Evolutionary conservation across 2,329 filamentous ascomycete genomes (phyloP), one percentile per base, ranked within the genome.

Genomic region (Penicillium glabrum): DNA sequence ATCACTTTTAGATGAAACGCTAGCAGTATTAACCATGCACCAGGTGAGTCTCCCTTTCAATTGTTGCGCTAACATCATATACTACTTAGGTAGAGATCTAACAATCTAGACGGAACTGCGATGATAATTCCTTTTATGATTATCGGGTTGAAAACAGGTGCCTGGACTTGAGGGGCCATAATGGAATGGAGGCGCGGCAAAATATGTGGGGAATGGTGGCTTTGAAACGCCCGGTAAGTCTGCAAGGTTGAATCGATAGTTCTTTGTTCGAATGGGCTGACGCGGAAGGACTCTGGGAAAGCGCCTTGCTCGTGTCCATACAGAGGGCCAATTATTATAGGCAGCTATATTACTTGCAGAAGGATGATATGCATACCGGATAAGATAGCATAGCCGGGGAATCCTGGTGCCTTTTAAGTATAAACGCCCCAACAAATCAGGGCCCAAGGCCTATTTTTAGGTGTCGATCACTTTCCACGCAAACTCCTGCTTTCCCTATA

Each of bases 371-470:
- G 39, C 39, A 23, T 41, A 41, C n/a, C 4, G 10, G 3, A 7
- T 41, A 19, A 23, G 10, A 13, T 23, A 54, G 51, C 55, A 62
- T 57, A 58, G 58, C 60, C 53, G 51, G n/a, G 27, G 21, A 51
- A 53, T 53, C 33, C 35, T 49, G 52, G 37, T 56, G 53, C 53
- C 53, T 56, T 26, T 26, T 51, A 51, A 33, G n/a, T 39, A 19
- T 39, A 39, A 37, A 39, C 16, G 8, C 46, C n/a, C 11, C 21
- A 33, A 39, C 41, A 35, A 54, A 56, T 58, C 47, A 50, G 44
- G 50, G 46, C 29, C 5, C 8, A 39, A 29, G 13, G 51, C 45
- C 63, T 67, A 67, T 66, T 64, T 66, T 64, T 67, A 67, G 64
- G 47, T 24, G 63, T 59, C 58, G 64, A 65, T 65, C 64, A 45